phyloP scores from a whole-genome alignment of 2,329 filamentous ascomycete genomes.

The Ceratocystis papillata region DNA sequence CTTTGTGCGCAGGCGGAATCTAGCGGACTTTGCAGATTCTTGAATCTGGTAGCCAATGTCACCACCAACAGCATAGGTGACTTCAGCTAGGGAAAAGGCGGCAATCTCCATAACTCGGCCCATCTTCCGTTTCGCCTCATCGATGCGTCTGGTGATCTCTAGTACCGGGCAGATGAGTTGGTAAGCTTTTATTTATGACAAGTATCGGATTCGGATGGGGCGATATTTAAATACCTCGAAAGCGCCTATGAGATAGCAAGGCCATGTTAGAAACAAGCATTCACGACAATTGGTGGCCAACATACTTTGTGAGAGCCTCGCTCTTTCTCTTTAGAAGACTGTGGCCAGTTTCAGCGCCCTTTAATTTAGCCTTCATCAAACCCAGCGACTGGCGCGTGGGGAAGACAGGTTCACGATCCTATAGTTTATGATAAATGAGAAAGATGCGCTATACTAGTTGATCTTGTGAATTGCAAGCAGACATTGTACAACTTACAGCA shows the following conservation, averaged over 20 bases:
- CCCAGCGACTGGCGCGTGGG: constrained; percentile 94
- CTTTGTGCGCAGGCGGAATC: constrained; percentile 85
- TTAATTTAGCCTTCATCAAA: constrained; percentile 95
- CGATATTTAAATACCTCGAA: constrained; percentile 53
- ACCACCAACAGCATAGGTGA: constrained; percentile 91
- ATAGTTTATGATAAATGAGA: constrained; percentile 4
- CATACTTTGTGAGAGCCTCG: constrained; percentile 91
- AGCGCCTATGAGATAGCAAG: constrained; percentile 49
- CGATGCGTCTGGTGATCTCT: constrained; percentile 95
- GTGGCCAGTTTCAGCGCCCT: constrained; percentile 83
- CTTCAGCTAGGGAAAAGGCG: constrained; percentile 92
- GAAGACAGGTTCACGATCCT: constrained; percentile 95
- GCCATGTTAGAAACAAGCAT: constrained; percentile 7
- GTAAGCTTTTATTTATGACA: background rate
- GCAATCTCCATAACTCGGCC: constrained; percentile 98
- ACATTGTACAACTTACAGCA: constrained; percentile 30
- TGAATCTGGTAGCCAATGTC: constrained; percentile 96
- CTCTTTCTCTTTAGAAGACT: constrained; percentile 95
- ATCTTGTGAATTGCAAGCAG: background rate
- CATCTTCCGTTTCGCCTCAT: constrained; percentile 99
- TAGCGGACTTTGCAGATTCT: constrained; percentile 84
- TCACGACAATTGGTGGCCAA: constrained; percentile 22
- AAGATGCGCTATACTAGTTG: background rate
- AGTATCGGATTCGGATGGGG: background rate
- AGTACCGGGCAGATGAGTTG: constrained; percentile 31